phyloP scores from a whole-genome alignment of 176 grass and related monocot genomes.

The Hsuehochloa calcarea region DNA sequence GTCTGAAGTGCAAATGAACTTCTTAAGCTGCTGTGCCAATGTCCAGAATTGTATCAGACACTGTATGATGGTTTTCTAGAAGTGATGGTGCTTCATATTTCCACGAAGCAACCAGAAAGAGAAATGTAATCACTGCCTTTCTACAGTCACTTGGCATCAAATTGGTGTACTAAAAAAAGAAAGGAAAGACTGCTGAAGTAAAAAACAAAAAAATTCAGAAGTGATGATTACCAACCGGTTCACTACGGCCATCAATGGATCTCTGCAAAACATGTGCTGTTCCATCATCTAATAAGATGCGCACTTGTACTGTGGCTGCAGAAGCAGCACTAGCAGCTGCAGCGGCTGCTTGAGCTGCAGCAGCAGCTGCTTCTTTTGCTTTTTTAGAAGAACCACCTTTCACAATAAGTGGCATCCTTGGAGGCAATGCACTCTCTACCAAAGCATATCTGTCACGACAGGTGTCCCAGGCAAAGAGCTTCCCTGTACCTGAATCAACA shows the following conservation, averaged over 20 bases:
- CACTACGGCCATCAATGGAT: constrained; percentile 89
- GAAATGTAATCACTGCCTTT: not conserved
- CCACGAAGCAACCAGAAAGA: constrained; percentile 2
- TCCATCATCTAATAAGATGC: constrained; percentile 97
- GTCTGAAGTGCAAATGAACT: constrained; percentile 5
- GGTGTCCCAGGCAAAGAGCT: constrained; percentile 93
- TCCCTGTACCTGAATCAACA: constrained; percentile 93
- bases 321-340: constrained; percentile 89
- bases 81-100: constrained; percentile 1
- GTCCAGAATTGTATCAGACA: constrained; percentile 1
- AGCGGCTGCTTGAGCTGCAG: constrained; percentile 85
- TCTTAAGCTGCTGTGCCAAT: not conserved
- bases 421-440: constrained; percentile 78
- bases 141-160: not conserved
- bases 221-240: constrained; percentile 64
- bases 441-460: constrained; percentile 96
- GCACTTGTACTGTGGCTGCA: constrained; percentile 88
- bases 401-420: constrained; percentile 74
- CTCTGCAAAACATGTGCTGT: constrained; percentile 85
- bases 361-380: constrained; percentile 92
- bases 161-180: not conserved
- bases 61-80: constrained; percentile 7
- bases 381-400: constrained; percentile 98
- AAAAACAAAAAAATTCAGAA: not conserved
- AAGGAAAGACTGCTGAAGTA: not conserved